A percentile compares a stretch with the other conserved stretches of the same genome.
These are phyloP conservation scores for Furcasterigmium furcatum DNA, from an alignment of 2,329 filamentous ascomycete species.

Conservation along the genomic window DNA sequence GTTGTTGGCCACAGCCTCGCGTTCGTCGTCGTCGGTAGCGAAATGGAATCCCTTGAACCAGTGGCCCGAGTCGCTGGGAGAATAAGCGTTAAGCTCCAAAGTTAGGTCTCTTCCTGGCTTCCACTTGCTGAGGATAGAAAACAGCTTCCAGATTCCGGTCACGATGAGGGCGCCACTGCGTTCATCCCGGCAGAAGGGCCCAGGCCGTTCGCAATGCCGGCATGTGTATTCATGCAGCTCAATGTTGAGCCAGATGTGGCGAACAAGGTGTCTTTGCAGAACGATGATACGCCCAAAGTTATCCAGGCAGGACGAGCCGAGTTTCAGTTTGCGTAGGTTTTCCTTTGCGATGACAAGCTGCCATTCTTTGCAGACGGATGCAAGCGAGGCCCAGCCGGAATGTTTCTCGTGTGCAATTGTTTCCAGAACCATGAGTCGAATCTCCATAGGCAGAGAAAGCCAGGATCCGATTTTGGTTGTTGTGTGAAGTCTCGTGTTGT, in stretches of 20 bases:
- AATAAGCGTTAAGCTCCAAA: slow-evolving; percentile 28
- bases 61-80: slow-evolving; percentile 28
- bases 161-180: slow-evolving; percentile 11
- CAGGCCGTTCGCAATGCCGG: slow-evolving; percentile 10
- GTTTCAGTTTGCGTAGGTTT: slow-evolving; percentile 22
- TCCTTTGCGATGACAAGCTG: slow-evolving; percentile 21
- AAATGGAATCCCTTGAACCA: slow-evolving; percentile 26
- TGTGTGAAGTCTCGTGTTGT: no score
- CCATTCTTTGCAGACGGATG: slow-evolving; percentile 31
- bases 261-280: slow-evolving; percentile 17
- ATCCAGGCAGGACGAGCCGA: slow-evolving; percentile 18
- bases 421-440: slow-evolving; percentile 26
- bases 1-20: no score
- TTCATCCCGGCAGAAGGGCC: neutral
- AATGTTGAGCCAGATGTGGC: slow-evolving; percentile 23
- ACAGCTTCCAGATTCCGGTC: slow-evolving; percentile 19
- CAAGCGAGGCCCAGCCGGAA: slow-evolving; percentile 25
- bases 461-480: slow-evolving; percentile 4
- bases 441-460: slow-evolving; percentile 20
- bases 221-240: slow-evolving; percentile 22
- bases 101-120: slow-evolving; percentile 16
- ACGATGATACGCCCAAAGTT: slow-evolving; percentile 15
- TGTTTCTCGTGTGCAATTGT: slow-evolving; percentile 20
- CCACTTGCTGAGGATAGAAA: slow-evolving; percentile 26
- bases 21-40: slow-evolving; percentile 7